These are phyloP conservation scores for Apiospora hydei DNA, from an alignment of 2,329 filamentous ascomycete species.

Conservation along the genomic window DNA sequence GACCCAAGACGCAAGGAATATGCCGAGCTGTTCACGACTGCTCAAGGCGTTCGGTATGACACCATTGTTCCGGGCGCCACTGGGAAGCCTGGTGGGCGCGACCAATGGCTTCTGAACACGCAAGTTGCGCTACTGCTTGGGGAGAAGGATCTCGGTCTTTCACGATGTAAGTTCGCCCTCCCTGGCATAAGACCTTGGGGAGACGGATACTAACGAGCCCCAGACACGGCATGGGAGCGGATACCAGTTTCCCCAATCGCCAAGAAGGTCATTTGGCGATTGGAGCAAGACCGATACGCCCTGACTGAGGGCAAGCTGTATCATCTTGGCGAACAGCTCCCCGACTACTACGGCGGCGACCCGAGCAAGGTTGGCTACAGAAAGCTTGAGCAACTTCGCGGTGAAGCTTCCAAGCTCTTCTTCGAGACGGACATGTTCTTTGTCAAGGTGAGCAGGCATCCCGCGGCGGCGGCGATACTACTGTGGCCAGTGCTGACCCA, in stretches of 20 bases:
- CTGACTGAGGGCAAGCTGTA: slow-evolving; percentile 58
- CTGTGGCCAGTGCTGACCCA: slow-evolving; percentile 28
- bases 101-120: slow-evolving; percentile 72
- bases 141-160: slow-evolving; percentile 67
- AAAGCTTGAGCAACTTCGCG: slow-evolving; percentile 54
- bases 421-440: slow-evolving; percentile 69
- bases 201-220: background rate
- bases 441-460: slow-evolving; percentile 60
- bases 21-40: slow-evolving; percentile 61
- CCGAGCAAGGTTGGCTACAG: slow-evolving; percentile 53
- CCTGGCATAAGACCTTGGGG: background rate
- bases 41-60: slow-evolving; percentile 69
- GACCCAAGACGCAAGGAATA: slow-evolving; percentile 59
- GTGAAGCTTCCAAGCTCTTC: slow-evolving; percentile 61
- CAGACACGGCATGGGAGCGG: slow-evolving; percentile 67
- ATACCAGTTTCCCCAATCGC: slow-evolving; percentile 60
- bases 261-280: slow-evolving; percentile 66
- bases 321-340: slow-evolving; percentile 61
- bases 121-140: slow-evolving; percentile 69
- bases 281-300: slow-evolving; percentile 64
- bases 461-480: background rate
- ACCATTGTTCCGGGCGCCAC: slow-evolving; percentile 63
- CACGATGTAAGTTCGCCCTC: slow-evolving; percentile 59
- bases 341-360: slow-evolving; percentile 57
- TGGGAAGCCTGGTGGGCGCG: slow-evolving; percentile 62